Conservation (phyloP, 371 early-diverging fungal genomes). For the Rhizopus delemar region DNA sequence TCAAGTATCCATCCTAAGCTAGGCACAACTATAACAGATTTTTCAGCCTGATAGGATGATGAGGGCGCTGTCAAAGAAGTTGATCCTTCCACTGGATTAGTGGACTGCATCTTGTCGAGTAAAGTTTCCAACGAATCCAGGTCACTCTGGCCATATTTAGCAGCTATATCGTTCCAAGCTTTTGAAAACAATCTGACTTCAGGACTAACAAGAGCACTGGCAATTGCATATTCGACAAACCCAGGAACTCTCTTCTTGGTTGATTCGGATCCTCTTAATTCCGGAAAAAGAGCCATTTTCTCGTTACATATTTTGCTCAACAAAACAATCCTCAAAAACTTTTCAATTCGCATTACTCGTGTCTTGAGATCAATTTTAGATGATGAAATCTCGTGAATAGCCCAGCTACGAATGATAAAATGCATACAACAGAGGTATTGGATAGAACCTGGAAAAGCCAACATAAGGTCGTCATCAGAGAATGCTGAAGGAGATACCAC, state of each 20-base stretch:
- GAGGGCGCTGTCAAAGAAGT: too few species aligned
- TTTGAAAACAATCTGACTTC: constrained; percentile 70
- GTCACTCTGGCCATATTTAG: constrained; percentile 42
- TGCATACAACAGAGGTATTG: constrained; percentile 72
- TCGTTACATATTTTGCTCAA: constrained; percentile 52
- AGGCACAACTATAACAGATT: constrained; percentile 31
- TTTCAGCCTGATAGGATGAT: too few species aligned
- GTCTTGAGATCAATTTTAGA: constrained; percentile 48
- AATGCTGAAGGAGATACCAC: constrained; percentile 42
- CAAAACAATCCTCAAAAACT: constrained; percentile 61
- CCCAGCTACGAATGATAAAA: constrained; percentile 74
- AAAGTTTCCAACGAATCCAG: constrained; percentile 64
- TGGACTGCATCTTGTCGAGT: constrained; percentile 13
- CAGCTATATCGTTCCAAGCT: constrained; percentile 69
- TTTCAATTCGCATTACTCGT: constrained; percentile 63
- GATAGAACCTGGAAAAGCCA: constrained; percentile 69
- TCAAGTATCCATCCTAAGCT: constrained; percentile 61
- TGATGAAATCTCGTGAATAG: constrained; percentile 63
- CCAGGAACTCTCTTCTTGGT: constrained; percentile 58
- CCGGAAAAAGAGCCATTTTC: constrained; percentile 36
- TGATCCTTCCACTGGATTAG: too few species aligned
- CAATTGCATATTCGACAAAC: constrained; percentile 77
- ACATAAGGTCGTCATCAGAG: constrained; percentile 51
- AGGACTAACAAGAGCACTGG: constrained; percentile 77
- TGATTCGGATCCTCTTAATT: constrained; percentile 28